Conservation (phyloP, 371 early-diverging fungal genomes). For the Dinochytrium kinnereticum region DNA sequence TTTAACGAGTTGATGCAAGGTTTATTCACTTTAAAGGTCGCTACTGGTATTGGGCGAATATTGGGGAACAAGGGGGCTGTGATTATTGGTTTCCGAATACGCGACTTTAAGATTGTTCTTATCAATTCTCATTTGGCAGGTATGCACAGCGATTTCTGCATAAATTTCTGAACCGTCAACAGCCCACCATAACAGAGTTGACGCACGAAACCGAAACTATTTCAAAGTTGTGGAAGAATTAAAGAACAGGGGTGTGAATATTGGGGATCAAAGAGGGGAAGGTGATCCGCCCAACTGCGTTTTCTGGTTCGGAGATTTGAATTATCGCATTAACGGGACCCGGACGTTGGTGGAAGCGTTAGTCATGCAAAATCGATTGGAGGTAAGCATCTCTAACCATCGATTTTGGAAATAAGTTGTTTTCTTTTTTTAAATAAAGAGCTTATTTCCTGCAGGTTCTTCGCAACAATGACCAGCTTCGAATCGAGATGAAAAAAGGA, state of each 20-base stretch:
- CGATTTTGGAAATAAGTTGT: too few relatives aligned
- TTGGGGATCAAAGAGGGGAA: constrained; percentile 6
- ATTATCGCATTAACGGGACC: constrained; percentile 73
- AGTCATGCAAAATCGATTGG: constrained; percentile 45
- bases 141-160: constrained; percentile 36
- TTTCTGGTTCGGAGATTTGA: constrained; percentile 82
- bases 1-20: too few relatives aligned
- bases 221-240: constrained; percentile 26
- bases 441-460: constrained; percentile 47
- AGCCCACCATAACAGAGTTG: constrained; percentile 51
- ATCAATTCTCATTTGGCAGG: constrained; percentile 79
- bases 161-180: not conserved
- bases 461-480: constrained; percentile 67
- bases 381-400: too few relatives aligned
- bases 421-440: not conserved
- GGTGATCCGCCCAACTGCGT: constrained; percentile 66
- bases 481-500: constrained; percentile 53
- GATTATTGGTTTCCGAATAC: constrained; percentile 60
- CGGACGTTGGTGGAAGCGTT: constrained; percentile 60
- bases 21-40: constrained; percentile 35
- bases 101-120: constrained; percentile 64
- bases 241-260: constrained; percentile 28
- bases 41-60: constrained; percentile 48
- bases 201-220: constrained; percentile 45
- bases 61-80: constrained; percentile 58